These are phyloP conservation scores for Oryza australiensis DNA, from an alignment of 176 grass and related monocot genomes.

Conservation along the genomic window DNA sequence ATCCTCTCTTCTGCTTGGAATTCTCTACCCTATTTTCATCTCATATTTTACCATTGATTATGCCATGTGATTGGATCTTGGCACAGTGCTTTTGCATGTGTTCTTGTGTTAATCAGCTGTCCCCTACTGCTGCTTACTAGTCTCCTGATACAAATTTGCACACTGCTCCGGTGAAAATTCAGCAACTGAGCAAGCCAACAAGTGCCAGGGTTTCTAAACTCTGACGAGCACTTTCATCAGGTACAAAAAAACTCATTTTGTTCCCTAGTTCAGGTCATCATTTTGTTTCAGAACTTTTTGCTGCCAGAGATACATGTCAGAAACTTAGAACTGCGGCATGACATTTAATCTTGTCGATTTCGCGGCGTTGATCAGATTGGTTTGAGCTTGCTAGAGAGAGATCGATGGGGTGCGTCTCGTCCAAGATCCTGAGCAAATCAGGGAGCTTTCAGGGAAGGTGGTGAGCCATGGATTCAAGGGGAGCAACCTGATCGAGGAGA, in stretches of 20 bases:
- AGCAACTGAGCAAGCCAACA: neutral
- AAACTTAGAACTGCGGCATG: slow-evolving; percentile 9
- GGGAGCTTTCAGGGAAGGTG: slow-evolving; percentile 62
- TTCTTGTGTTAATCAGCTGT: slow-evolving; percentile 4
- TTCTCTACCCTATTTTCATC: slow-evolving; percentile 30
- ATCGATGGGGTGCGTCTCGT: slow-evolving; percentile 94
- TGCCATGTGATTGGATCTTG: slow-evolving; percentile 48
- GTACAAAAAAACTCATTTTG: slow-evolving; percentile 5
- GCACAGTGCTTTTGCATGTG: slow-evolving; percentile 15
- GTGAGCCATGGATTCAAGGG: slow-evolving; percentile 48
- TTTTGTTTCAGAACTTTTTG: neutral
- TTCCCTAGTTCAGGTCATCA: neutral
- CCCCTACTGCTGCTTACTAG: neutral
- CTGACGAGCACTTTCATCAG: slow-evolving; percentile 21
- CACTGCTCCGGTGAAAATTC: neutral
- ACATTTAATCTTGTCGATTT: neutral
- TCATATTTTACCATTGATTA: slow-evolving; percentile 31
- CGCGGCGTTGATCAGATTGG: slow-evolving; percentile 2
- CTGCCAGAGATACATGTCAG: too few species aligned
- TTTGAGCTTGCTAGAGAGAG: neutral
- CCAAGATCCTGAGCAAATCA: slow-evolving; percentile 61
- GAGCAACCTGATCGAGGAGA: slow-evolving; percentile 69
- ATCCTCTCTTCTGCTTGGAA: slow-evolving; percentile 50
- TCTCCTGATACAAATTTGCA: neutral
- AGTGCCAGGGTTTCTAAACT: neutral